Conservation (phyloP, 192 early-diverging fungal genomes). For the Anaeromyces robustus region DNA sequence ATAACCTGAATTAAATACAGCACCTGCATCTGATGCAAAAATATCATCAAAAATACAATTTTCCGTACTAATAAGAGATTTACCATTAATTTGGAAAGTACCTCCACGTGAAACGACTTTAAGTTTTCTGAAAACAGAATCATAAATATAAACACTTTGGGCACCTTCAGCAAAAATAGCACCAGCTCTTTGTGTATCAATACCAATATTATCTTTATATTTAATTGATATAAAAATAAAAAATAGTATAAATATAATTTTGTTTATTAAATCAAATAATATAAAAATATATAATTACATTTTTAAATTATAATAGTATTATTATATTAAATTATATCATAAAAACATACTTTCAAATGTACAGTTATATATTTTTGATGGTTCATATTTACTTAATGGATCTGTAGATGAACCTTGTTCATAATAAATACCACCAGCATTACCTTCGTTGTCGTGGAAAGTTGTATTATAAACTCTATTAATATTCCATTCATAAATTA, state of each 20-base stretch:
- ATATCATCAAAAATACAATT: background rate
- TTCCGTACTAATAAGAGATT: background rate
- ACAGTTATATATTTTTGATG: background rate
- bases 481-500: no score
- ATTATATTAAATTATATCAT: background rate
- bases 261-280: no score
- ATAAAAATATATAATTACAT: no score
- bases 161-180: background rate
- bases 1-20: background rate
- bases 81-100: background rate
- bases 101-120: background rate
- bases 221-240: no score
- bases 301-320: no score
- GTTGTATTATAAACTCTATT: background rate
- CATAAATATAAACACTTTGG: background rate
- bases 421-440: background rate
- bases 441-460: background rate
- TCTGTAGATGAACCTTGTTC: background rate
- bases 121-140: background rate
- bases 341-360: background rate
- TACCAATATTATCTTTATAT: background rate
- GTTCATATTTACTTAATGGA: background rate
- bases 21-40: background rate
- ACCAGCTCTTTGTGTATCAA: background rate
- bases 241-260: no score